phyloP scores from a whole-genome alignment of 257 asterid species.

The Avicennia marina region DNA sequence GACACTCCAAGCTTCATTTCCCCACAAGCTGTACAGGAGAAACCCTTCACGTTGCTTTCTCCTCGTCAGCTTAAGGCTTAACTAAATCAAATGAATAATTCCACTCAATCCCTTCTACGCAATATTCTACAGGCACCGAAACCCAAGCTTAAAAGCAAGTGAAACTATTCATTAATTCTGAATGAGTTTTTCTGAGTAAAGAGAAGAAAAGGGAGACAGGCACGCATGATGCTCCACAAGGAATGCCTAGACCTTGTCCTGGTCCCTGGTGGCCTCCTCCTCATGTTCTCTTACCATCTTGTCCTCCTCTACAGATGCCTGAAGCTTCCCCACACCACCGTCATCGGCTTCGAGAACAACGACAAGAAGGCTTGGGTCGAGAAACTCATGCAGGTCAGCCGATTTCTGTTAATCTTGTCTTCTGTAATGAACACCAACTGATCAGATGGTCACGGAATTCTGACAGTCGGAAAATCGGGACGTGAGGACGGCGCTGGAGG shows the following conservation, averaged over 20 bases:
- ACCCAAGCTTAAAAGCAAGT: conserved; percentile 12
- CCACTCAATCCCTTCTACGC: conserved; percentile 28
- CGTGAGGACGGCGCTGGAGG: conserved; percentile 44
- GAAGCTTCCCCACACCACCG: conserved; percentile 60
- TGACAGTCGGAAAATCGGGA: conserved; percentile 37
- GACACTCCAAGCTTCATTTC: too few species aligned
- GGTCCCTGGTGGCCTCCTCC: conserved; percentile 48
- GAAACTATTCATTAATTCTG: not conserved
- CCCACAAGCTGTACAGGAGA: too few species aligned
- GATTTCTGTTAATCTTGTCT: too few species aligned
- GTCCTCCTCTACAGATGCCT: conserved; percentile 58
- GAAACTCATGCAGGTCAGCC: conserved; percentile 51
- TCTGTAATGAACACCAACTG: not conserved
- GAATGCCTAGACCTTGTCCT: conserved; percentile 49
- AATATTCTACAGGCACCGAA: conserved; percentile 7
- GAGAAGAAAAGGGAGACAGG: not conserved
- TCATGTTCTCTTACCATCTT: conserved; percentile 56
- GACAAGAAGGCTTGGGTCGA: conserved; percentile 60
- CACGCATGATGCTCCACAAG: conserved; percentile 34
- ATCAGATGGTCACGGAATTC: not conserved
- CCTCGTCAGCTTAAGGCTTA: conserved; percentile 12
- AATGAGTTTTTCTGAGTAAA: not conserved
- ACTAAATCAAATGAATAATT: conserved; percentile 8
- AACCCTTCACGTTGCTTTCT: too few species aligned
- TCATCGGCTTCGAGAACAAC: conserved; percentile 60